These are phyloP conservation scores for Reticulascus tulasneorum DNA, from an alignment of 2,329 filamentous ascomycete genomes.

Conservation along the genomic window DNA sequence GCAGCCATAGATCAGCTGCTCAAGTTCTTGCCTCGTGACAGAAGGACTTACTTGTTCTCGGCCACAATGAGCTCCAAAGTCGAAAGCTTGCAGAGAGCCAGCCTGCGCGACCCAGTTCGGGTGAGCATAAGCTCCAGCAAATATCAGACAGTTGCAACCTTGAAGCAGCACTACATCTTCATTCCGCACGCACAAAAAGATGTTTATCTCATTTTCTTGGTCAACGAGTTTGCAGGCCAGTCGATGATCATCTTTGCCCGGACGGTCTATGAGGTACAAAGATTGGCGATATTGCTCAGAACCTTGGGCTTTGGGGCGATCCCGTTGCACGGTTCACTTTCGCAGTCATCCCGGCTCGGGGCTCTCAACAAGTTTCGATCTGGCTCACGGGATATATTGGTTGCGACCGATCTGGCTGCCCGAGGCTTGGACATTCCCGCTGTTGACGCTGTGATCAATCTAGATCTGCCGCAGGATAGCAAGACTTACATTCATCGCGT, in stretches of 20 bases:
- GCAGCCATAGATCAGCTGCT: slow-evolving; percentile 90
- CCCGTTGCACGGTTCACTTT: slow-evolving; percentile 87
- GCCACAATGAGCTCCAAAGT: slow-evolving; percentile 94
- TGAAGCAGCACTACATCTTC: slow-evolving; percentile 83
- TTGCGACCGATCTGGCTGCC: slow-evolving; percentile 91
- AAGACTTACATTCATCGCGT: slow-evolving; percentile 92
- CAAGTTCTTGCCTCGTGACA: slow-evolving; percentile 74
- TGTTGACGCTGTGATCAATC: slow-evolving; percentile 86
- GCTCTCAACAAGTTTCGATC: slow-evolving; percentile 87
- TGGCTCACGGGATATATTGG: slow-evolving; percentile 76
- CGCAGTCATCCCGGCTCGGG: slow-evolving; percentile 79
- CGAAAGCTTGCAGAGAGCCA: slow-evolving; percentile 86
- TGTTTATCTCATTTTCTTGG: slow-evolving; percentile 77
- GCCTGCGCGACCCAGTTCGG: slow-evolving; percentile 76
- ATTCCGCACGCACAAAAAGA: slow-evolving; percentile 87
- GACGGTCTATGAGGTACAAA: slow-evolving; percentile 87
- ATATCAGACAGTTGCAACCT: slow-evolving; percentile 86
- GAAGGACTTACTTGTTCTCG: slow-evolving; percentile 84
- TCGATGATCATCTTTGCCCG: slow-evolving; percentile 86
- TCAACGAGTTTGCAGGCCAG: slow-evolving; percentile 85
- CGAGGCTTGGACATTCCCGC: slow-evolving; percentile 88
- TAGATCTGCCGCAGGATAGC: slow-evolving; percentile 76
- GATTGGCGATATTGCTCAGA: slow-evolving; percentile 77
- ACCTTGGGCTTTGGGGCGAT: slow-evolving; percentile 86
- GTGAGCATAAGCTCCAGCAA: slow-evolving; percentile 79